These are phyloP conservation scores for Sanghuangporus sanghuang DNA, from an alignment of 1,284 basidiomycete species.

Conservation along the genomic window DNA sequence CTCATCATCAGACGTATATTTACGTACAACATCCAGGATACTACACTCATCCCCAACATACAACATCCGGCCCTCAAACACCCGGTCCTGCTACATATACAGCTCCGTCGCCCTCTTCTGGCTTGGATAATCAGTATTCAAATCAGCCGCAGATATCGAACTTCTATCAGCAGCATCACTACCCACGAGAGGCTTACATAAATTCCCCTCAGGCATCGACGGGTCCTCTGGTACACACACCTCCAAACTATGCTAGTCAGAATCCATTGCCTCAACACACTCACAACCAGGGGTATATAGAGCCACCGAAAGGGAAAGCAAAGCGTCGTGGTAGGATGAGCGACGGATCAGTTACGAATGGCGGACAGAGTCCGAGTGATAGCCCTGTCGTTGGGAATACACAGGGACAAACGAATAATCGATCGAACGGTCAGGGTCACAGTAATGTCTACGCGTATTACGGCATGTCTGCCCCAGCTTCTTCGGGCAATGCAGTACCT, in stretches of 20 bases:
- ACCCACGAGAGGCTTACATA: slow-evolving; percentile 9
- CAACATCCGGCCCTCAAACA: background rate
- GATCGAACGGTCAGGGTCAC: background rate
- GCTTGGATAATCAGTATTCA: background rate
- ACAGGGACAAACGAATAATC: background rate
- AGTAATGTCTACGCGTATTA: background rate
- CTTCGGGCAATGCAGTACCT: background rate
- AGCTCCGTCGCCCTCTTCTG: background rate
- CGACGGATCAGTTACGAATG: background rate
- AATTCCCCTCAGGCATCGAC: background rate
- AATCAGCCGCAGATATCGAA: background rate
- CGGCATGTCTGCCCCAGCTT: background rate
- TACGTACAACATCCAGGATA: background rate
- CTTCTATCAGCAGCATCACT: slow-evolving; percentile 7
- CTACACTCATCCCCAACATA: background rate
- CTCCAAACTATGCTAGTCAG: background rate
- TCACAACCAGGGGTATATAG: background rate
- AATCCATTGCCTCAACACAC: background rate
- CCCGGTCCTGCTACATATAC: background rate
- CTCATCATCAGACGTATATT: background rate
- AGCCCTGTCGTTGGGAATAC: background rate
- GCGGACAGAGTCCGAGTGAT: background rate
- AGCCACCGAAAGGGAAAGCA: background rate
- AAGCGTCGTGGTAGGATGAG: background rate
- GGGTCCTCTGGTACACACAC: background rate